phyloP scores from a whole-genome alignment of 2,329 filamentous ascomycete species.

The Emydomyces testavorans region DNA sequence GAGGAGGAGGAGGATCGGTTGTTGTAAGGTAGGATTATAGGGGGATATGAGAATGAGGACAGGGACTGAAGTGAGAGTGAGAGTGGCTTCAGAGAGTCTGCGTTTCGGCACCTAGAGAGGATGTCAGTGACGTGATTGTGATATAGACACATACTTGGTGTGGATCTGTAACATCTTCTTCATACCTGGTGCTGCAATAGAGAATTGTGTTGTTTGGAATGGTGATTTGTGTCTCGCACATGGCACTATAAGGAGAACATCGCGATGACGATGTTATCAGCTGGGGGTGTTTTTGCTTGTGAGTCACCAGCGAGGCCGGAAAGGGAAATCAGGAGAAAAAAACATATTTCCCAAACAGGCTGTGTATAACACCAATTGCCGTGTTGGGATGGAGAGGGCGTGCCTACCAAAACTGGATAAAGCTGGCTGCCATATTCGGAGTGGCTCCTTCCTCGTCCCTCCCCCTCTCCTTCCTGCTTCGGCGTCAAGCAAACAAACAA shows the following conservation, averaged over 20 bases:
- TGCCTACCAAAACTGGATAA: constrained; percentile 15
- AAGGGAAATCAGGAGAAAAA: not conserved
- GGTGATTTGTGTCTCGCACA: constrained; percentile 55
- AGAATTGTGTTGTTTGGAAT: constrained; percentile 49
- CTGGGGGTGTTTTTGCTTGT: not conserved
- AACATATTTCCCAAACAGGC: constrained; percentile 2
- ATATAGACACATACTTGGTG: not conserved
- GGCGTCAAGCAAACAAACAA: not conserved
- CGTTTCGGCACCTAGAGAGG: constrained; percentile 11
- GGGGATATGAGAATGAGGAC: constrained; percentile 9
- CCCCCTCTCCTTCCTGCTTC: not conserved
- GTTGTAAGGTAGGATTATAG: not conserved
- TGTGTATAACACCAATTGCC: not conserved
- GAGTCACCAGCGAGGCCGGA: not conserved
- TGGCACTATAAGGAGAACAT: constrained; percentile 38
- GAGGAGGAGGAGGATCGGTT: not conserved
- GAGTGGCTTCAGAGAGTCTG: constrained; percentile 13
- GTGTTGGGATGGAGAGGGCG: not conserved
- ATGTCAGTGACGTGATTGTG: constrained; percentile 2
- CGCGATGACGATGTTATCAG: not conserved
- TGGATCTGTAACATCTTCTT: constrained; percentile 14
- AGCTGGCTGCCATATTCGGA: constrained; percentile 12
- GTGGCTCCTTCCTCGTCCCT: not conserved
- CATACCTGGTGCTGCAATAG: constrained; percentile 53
- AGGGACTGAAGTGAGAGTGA: constrained; percentile 9